phyloP scores from a whole-genome alignment of 805 yeast genomes.

The Pichia membranifaciens region DNA sequence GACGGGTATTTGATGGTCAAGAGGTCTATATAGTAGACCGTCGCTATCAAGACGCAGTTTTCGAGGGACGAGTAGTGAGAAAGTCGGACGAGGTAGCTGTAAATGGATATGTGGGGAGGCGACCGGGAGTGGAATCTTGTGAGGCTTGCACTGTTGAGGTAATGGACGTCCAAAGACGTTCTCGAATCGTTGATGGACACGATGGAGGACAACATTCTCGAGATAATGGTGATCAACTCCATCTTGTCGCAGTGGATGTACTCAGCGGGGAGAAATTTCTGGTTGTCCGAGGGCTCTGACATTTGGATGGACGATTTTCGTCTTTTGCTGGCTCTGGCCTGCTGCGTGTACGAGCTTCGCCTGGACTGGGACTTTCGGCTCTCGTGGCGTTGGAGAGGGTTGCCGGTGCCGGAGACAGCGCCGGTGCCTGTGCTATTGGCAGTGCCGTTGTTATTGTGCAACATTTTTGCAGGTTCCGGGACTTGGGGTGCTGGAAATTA shows the following conservation, averaged over 20 bases:
- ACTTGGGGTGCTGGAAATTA: no score
- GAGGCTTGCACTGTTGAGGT: conserved; percentile 37
- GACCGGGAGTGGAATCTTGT: conserved; percentile 92
- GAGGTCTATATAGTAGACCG: conserved; percentile 87
- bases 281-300: not conserved
- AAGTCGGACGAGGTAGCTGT: conserved; percentile 68
- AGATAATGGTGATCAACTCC: conserved; percentile 63
- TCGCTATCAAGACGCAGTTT: conserved; percentile 70
- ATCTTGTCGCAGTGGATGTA: conserved; percentile 64
- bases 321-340: not conserved
- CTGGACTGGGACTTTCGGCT: not conserved
- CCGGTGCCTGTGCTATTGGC: no score
- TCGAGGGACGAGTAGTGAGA: conserved; percentile 82
- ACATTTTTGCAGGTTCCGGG: no score
- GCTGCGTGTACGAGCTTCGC: not conserved
- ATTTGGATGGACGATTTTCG: not conserved
- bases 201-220: conserved; percentile 75
- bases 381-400: not conserved
- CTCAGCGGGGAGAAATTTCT: conserved; percentile 36
- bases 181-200: conserved; percentile 63
- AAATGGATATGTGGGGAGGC: conserved; percentile 82
- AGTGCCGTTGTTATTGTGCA: no score
- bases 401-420: no score
- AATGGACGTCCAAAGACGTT: conserved; percentile 26
- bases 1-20: conserved; percentile 69